phyloP scores from a whole-genome alignment of 2,329 filamentous ascomycete species.

The Bipolaris oryzae region DNA sequence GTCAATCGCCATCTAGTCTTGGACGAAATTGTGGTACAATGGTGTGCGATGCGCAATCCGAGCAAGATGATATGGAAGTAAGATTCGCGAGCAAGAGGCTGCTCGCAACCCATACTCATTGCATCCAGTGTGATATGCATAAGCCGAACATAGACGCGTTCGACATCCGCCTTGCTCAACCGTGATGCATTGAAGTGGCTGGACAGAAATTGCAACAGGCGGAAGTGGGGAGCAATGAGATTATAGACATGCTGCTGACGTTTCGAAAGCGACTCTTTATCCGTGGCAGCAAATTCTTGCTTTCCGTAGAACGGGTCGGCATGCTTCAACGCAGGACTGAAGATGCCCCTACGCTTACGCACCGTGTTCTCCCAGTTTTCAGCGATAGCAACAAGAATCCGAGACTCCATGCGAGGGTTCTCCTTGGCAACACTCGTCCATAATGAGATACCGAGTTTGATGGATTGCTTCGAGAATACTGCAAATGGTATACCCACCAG shows the following conservation, averaged over 20 bases:
- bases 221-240: slow-evolving; percentile 82
- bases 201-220: slow-evolving; percentile 83
- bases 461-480: slow-evolving; percentile 91
- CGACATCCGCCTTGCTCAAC: slow-evolving; percentile 80
- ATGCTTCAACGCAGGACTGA: slow-evolving; percentile 74
- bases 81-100: slow-evolving; percentile 90
- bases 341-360: slow-evolving; percentile 77
- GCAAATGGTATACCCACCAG: slow-evolving; percentile 92
- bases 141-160: slow-evolving; percentile 80
- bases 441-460: slow-evolving; percentile 91
- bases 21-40: slow-evolving; percentile 68
- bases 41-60: slow-evolving; percentile 75
- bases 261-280: slow-evolving; percentile 74
- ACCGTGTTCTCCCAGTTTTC: slow-evolving; percentile 91
- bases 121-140: slow-evolving; percentile 79
- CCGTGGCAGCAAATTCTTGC: slow-evolving; percentile 91
- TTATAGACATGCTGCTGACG: slow-evolving; percentile 81
- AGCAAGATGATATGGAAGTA: slow-evolving; percentile 88
- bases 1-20: slow-evolving; percentile 81
- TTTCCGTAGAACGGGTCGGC: slow-evolving; percentile 88
- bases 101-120: slow-evolving; percentile 66
- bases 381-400: slow-evolving; percentile 83
- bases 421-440: slow-evolving; percentile 98
- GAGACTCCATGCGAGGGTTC: slow-evolving; percentile 84
- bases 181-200: slow-evolving; percentile 95